Percentiles rank a stretch among this genome's conserved stretches.
Conservation (phyloP, 257 asterid species). For the Datura wrightii region DNA sequence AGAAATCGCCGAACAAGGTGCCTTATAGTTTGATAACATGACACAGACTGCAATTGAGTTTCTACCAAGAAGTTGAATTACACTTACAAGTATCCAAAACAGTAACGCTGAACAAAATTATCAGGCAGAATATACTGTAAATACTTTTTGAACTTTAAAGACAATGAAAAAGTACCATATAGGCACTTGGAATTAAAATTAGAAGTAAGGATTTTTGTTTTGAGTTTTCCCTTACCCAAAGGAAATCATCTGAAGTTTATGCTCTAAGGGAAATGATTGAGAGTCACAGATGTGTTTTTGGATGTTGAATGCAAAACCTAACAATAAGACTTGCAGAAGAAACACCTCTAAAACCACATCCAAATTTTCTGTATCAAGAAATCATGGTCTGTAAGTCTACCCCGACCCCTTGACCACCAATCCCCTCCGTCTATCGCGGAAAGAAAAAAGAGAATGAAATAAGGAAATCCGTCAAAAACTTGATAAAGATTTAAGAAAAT, state of each 20-base stretch:
- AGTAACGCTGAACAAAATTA: no score
- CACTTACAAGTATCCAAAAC: not conserved
- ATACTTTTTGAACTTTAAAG: not conserved
- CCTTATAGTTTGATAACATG: not conserved
- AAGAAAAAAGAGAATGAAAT: not conserved
- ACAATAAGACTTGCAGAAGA: not conserved
- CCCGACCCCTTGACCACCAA: not conserved
- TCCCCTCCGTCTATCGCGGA: not conserved
- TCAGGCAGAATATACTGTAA: not conserved
- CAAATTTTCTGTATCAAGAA: not conserved
- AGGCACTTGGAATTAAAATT: no score
- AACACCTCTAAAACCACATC: not conserved
- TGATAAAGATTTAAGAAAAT: not conserved
- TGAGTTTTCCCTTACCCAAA: not conserved
- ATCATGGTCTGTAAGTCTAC: not conserved
- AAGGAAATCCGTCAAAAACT: conserved; percentile 5
- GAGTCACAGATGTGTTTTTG: not conserved
- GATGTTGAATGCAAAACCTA: not conserved
- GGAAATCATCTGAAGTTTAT: not conserved
- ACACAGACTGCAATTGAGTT: not conserved
- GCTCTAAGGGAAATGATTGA: no score
- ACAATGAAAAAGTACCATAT: not conserved
- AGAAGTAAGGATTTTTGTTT: no score
- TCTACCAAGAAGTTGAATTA: not conserved
- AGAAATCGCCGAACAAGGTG: not conserved